phyloP scores from a whole-genome alignment of 176 grass and related monocot genomes.

The Elaeis guineensis region DNA sequence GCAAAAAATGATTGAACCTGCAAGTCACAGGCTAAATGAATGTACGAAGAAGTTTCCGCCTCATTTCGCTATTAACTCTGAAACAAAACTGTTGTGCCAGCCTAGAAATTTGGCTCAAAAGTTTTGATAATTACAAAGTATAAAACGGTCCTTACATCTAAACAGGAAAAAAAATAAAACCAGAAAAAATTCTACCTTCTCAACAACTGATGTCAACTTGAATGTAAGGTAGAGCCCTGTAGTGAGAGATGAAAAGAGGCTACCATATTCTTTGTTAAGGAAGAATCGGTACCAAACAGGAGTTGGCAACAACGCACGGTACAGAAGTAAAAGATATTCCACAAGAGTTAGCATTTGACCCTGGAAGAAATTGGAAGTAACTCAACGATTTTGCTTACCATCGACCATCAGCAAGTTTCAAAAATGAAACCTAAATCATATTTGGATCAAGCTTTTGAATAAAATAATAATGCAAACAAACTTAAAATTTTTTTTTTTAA shows the following conservation, averaged over 20 bases:
- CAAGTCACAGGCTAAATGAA: constrained; percentile 5
- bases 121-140: too few relatives aligned
- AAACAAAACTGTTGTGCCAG: too few relatives aligned
- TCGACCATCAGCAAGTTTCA: too few relatives aligned
- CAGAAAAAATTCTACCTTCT: constrained; percentile 49
- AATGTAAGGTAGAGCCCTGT: constrained; percentile 98
- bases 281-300: constrained; percentile 99
- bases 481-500: too few relatives aligned
- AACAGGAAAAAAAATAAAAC: constrained; percentile 2
- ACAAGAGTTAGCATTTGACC: constrained; percentile 94
- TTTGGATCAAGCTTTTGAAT: too few relatives aligned
- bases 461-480: too few relatives aligned
- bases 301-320: constrained; percentile 85
- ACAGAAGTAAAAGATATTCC: constrained; percentile 91
- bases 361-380: constrained; percentile 26
- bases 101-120: too few relatives aligned
- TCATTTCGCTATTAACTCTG: too few relatives aligned
- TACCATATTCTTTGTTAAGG: constrained; percentile 98
- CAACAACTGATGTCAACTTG: constrained; percentile 97
- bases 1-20: constrained; percentile 99
- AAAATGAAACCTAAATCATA: not conserved
- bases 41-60: too few relatives aligned
- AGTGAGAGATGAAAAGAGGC: constrained; percentile 94
- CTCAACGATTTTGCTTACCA: too few relatives aligned
- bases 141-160: too few relatives aligned